These are phyloP conservation scores for Gastrolobium villosum DNA, from an alignment of 306 rosid species.

Conservation along the genomic window DNA sequence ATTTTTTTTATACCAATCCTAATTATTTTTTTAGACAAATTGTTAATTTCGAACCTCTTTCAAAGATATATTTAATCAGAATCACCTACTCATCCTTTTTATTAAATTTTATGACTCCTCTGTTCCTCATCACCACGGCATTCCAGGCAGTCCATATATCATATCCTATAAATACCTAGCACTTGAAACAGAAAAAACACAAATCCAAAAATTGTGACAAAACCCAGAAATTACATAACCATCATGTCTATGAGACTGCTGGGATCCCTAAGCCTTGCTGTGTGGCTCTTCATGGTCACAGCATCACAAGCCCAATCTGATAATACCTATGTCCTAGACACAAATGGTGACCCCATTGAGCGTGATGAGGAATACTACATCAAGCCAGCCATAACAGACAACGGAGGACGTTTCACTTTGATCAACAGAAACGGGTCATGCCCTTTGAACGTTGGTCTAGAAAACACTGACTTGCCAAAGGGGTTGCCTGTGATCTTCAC, in stretches of 20 bases:
- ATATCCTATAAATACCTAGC: too few species aligned
- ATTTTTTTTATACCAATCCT: too few species aligned
- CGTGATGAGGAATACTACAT: slow-evolving; percentile 62
- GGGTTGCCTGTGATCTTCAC: slow-evolving; percentile 49
- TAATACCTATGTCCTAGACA: slow-evolving; percentile 53
- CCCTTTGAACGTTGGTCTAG: slow-evolving; percentile 60
- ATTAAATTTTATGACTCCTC: too few species aligned
- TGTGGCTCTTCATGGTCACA: slow-evolving; percentile 51
- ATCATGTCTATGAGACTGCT: slow-evolving; percentile 38
- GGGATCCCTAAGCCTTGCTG: neutral
- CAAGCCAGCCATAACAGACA: slow-evolving; percentile 67
- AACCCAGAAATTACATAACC: neutral
- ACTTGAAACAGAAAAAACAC: too few species aligned
- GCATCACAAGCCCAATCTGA: slow-evolving; percentile 44
- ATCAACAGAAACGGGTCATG: slow-evolving; percentile 50
- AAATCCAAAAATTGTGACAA: too few species aligned
- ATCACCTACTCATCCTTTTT: too few species aligned
- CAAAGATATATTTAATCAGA: too few species aligned
- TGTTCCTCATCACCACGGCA: too few species aligned
- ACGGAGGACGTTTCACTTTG: slow-evolving; percentile 66
- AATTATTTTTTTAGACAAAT: too few species aligned
- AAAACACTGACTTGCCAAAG: slow-evolving; percentile 16
- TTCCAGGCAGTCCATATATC: too few species aligned
- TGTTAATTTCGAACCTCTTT: too few species aligned
- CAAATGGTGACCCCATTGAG: slow-evolving; percentile 51